Conservation (phyloP, 208 protist species). For the Leishmania aethiopica region DNA sequence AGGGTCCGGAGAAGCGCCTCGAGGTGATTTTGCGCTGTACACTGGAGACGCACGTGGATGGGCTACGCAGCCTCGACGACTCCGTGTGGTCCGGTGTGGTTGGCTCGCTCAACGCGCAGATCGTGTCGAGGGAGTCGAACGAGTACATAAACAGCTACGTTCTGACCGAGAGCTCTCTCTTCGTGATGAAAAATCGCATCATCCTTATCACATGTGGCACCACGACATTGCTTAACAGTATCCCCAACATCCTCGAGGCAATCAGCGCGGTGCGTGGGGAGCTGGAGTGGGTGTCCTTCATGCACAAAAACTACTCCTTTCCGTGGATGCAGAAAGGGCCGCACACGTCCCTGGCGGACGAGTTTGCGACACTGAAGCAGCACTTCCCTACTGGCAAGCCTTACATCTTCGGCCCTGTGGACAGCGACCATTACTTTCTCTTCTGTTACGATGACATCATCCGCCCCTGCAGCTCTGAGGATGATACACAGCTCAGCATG, state of each 20-base stretch:
- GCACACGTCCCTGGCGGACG: constrained; percentile 81
- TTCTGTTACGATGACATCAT: constrained; percentile 92
- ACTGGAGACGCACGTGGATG: constrained; percentile 68
- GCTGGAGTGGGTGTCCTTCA: constrained; percentile 90
- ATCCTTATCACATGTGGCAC: constrained; percentile 95
- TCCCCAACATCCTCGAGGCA: constrained; percentile 80
- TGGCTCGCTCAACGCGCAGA: constrained; percentile 81
- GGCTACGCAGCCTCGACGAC: constrained; percentile 72
- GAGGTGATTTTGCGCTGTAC: constrained; percentile 83
- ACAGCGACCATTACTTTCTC: constrained; percentile 94
- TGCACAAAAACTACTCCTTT: constrained; percentile 94
- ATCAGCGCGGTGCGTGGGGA: constrained; percentile 81
- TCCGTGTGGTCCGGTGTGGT: constrained; percentile 73
- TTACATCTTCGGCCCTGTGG: constrained; percentile 91
- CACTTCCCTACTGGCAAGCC: constrained; percentile 84
- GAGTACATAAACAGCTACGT: constrained; percentile 92
- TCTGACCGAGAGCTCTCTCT: constrained; percentile 93
- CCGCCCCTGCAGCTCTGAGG: constrained; percentile 56
- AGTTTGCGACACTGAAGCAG: constrained; percentile 76
- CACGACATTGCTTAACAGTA: constrained; percentile 91
- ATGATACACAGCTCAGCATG: constrained; percentile 87
- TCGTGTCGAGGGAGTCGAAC: constrained; percentile 83
- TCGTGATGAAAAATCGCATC: constrained; percentile 91
- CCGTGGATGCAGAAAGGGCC: constrained; percentile 91
- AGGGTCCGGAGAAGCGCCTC: constrained; percentile 93